Evolutionary conservation across 345 rosid species (phyloP).

Genomic region (Euphorbia lathyris): DNA sequence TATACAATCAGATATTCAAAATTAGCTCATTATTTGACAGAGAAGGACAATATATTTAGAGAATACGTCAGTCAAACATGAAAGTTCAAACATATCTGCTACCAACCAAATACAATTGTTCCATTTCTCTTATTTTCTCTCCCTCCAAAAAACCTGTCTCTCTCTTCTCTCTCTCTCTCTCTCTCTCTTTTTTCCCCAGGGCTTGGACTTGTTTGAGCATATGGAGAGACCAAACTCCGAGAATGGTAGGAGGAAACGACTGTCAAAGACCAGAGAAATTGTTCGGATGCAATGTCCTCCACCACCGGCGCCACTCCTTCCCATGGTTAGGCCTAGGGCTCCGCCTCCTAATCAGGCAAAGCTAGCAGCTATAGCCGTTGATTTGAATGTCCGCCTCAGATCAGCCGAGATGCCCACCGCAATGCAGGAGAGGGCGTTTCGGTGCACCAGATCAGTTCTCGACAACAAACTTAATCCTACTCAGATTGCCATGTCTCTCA

Average conservation of each 20-base stretch:
- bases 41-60: too few species aligned
- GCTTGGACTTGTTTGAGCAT: neutral
- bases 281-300: constrained; percentile 15
- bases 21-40: too few species aligned
- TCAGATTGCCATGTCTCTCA: constrained; percentile 43
- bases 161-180: neutral
- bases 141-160: neutral
- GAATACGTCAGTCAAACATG: too few species aligned
- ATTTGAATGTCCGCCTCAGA: constrained; percentile 49
- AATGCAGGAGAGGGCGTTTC: constrained; percentile 48
- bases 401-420: constrained; percentile 47
- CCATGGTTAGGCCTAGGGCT: constrained; percentile 7
- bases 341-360: constrained; percentile 25
- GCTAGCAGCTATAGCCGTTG: constrained; percentile 43
- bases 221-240: constrained; percentile 29
- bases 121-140: neutral
- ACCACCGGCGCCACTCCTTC: constrained; percentile 17
- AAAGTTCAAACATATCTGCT: constrained; percentile 11
- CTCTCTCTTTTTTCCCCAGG: neutral
- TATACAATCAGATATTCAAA: too few species aligned
- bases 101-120: neutral
- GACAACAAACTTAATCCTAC: constrained; percentile 27
- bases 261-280: constrained; percentile 14
- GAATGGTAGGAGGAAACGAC: constrained; percentile 9
- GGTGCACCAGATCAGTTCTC: constrained; percentile 31